These are phyloP conservation scores for Lyophyllum decastes DNA, from an alignment of 768 basidiomycete genomes.

Conservation along the genomic window DNA sequence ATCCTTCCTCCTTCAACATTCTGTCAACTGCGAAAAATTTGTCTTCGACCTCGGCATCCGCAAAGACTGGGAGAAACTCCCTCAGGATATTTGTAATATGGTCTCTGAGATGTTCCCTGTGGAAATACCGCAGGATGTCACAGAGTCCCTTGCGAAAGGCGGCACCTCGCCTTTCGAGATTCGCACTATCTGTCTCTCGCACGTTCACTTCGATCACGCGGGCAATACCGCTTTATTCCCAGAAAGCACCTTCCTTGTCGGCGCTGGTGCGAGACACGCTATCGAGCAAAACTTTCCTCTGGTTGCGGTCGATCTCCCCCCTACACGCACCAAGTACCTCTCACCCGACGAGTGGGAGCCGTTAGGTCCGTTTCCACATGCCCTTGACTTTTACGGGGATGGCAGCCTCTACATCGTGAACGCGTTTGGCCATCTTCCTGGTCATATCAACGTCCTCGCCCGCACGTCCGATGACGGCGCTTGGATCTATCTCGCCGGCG, in stretches of 20 bases:
- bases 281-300: conserved; percentile 3
- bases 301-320: conserved; percentile 14
- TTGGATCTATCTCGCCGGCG: conserved; percentile 58
- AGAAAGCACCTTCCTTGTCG: conserved; percentile 48
- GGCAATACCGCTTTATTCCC: conserved; percentile 49
- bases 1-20: conserved; percentile 54
- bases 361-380: conserved; percentile 32
- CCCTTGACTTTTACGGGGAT: conserved; percentile 56
- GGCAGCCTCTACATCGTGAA: conserved; percentile 61
- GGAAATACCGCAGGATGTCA: conserved; percentile 38
- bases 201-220: conserved; percentile 57
- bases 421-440: conserved; percentile 55
- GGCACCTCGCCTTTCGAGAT: conserved; percentile 44
- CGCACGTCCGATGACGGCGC: conserved; percentile 53
- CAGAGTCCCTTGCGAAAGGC: conserved; percentile 52
- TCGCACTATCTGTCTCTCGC: conserved; percentile 47
- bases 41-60: conserved; percentile 62
- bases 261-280: conserved; percentile 33
- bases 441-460: conserved; percentile 55
- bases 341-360: conserved; percentile 15
- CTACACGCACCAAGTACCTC: conserved; percentile 16
- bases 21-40: conserved; percentile 35
- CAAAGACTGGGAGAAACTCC: conserved; percentile 43
- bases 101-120: conserved; percentile 25
- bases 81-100: conserved; percentile 31